Percentiles rank a stretch among this genome's conserved stretches.
Conservation (phyloP, 139 green algal genomes). For the Coelastrella sp. region DNA sequence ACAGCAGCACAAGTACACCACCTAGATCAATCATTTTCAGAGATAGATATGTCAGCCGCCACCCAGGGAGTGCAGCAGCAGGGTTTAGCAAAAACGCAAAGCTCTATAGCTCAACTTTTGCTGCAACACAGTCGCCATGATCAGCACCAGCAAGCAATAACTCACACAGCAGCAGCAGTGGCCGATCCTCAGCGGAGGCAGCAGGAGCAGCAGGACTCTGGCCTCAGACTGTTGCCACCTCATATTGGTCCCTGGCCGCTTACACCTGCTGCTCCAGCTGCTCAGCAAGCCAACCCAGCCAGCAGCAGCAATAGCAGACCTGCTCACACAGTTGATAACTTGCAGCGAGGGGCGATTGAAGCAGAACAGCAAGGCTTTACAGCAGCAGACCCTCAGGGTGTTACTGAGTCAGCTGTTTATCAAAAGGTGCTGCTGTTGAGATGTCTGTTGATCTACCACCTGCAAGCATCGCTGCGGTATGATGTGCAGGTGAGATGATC, state of each 20-base stretch:
- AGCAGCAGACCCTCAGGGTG: not conserved
- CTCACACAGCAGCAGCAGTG: conserved; percentile 3
- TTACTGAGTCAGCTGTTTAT: not conserved
- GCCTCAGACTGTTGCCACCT: not conserved
- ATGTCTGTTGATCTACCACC: conserved; percentile 61
- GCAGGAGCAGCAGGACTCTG: not conserved
- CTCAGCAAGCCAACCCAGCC: not conserved
- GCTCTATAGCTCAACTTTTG: conserved; percentile 25
- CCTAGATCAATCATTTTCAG: not conserved
- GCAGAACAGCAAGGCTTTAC: conserved; percentile 39
- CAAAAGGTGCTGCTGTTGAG: conserved; percentile 55
- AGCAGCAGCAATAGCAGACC: not conserved
- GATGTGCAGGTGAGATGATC: conserved; percentile 46
- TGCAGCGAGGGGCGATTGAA: conserved; percentile 40
- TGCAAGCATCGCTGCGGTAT: conserved; percentile 67
- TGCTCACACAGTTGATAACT: not conserved
- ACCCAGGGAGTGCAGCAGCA: not conserved
- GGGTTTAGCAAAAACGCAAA: not conserved
- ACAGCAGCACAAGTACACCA: not conserved
- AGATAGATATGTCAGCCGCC: not conserved
- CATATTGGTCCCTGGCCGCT: conserved; percentile 20
- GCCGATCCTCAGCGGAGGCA: not conserved
- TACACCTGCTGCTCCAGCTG: not conserved
- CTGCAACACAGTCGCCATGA: conserved; percentile 20
- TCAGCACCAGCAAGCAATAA: not conserved